Conservation (phyloP, 305 asterid genomes). For the Solanum hybrid region DNA sequence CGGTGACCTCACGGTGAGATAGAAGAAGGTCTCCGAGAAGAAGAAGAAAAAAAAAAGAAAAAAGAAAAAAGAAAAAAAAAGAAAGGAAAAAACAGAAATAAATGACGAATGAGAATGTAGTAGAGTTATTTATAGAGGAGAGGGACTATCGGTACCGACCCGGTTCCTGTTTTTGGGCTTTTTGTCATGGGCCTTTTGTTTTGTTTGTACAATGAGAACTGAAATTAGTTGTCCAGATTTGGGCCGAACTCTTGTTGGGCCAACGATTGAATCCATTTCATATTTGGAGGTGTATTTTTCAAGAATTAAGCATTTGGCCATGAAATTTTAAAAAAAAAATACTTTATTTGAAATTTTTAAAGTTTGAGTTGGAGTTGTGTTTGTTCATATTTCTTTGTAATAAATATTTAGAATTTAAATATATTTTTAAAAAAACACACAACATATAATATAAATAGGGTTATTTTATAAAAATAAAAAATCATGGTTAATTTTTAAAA, state of each 20-base stretch:
- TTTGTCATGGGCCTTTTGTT: not conserved
- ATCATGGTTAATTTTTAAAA: not conserved
- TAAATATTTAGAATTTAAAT: too few species aligned
- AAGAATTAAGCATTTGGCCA: not conserved
- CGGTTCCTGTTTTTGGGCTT: not conserved
- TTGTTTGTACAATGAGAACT: not conserved
- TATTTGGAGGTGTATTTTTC: not conserved
- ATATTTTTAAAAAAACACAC: too few species aligned
- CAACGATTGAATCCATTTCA: not conserved
- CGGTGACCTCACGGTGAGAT: constrained; percentile 12
- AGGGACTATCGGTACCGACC: not conserved
- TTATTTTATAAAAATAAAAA: too few species aligned
- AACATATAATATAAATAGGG: not conserved
- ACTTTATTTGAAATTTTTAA: not conserved
- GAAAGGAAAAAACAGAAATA: not conserved
- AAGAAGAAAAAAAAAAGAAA: not conserved
- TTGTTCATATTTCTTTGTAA: not conserved
- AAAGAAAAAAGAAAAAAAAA: not conserved
- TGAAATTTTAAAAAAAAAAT: too few species aligned
- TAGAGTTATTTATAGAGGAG: constrained; percentile 20
- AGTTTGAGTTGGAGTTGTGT: not conserved
- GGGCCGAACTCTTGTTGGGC: not conserved
- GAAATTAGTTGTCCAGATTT: not conserved
- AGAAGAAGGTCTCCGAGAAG: constrained; percentile 15
- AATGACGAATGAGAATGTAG: not conserved